Percentiles rank a stretch among this genome's conserved stretches.
phyloP scores from a whole-genome alignment of 2,329 filamentous ascomycete genomes.

The Diaporthe sp. region DNA sequence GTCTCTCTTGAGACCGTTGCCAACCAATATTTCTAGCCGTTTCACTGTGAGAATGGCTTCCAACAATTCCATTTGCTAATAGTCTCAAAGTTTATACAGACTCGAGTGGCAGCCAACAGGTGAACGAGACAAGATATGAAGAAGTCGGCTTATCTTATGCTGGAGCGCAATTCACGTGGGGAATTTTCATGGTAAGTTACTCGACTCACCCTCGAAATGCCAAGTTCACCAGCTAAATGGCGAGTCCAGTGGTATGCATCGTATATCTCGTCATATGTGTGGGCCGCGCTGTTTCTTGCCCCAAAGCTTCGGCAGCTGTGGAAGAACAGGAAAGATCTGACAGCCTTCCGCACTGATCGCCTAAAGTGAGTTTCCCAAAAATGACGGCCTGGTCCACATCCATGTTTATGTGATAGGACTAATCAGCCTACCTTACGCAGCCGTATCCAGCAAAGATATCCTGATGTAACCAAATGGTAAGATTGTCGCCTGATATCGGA shows the following conservation, averaged over 20 bases:
- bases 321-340: conserved; percentile 33
- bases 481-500: background rate
- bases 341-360: conserved; percentile 32
- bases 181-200: conserved; percentile 42
- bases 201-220: background rate
- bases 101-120: conserved; percentile 32
- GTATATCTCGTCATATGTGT: conserved; percentile 39
- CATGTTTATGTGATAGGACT: background rate
- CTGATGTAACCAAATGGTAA: conserved; percentile 35
- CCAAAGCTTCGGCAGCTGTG: conserved; percentile 37
- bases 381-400: background rate
- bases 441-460: conserved; percentile 36
- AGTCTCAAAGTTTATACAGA: conserved; percentile 30
- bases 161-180: conserved; percentile 43
- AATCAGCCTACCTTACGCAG: background rate
- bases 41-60: too few species aligned
- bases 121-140: conserved; percentile 44
- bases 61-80: background rate
- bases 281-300: conserved; percentile 37
- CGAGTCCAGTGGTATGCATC: conserved; percentile 35
- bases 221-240: background rate
- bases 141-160: conserved; percentile 43
- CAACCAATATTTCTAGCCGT: background rate
- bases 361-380: conserved; percentile 17
- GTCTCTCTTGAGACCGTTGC: background rate